These are phyloP conservation scores for Salix exigua DNA, from an alignment of 345 rosid species.

Conservation along the genomic window DNA sequence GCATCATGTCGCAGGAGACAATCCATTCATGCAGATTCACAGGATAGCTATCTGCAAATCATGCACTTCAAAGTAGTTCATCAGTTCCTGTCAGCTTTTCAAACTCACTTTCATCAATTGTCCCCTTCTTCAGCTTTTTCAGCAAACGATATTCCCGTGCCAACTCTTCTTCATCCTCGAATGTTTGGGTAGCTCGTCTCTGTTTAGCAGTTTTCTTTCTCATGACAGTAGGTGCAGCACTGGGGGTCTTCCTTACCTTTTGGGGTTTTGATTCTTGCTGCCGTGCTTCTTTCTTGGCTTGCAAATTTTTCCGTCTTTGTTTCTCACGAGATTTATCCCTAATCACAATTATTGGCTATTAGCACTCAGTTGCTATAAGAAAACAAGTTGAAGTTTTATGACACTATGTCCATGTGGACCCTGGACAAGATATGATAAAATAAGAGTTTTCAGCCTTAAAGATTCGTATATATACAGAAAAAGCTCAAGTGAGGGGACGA, in stretches of 20 bases:
- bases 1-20: neutral
- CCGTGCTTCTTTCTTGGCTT: conserved; percentile 49
- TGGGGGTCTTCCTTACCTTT: conserved; percentile 38
- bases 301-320: conserved; percentile 68
- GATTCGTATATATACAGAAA: neutral
- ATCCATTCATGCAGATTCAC: neutral
- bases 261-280: conserved; percentile 39
- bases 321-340: conserved; percentile 90
- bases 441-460: neutral
- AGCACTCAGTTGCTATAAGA: neutral
- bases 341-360: conserved; percentile 12
- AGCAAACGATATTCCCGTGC: conserved; percentile 57
- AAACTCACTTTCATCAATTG: conserved; percentile 63
- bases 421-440: neutral
- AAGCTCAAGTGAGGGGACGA: neutral
- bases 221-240: conserved; percentile 19
- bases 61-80: conserved; percentile 44
- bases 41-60: neutral
- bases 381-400: neutral
- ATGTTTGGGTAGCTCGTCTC: conserved; percentile 68
- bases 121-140: conserved; percentile 63
- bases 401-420: neutral
- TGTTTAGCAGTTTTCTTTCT: conserved; percentile 80
- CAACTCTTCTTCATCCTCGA: conserved; percentile 75
- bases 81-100: conserved; percentile 68